Percentiles rank a stretch among this genome's conserved stretches.
phyloP scores from a whole-genome alignment of 106 monocot genomes.

The Apostasia shenzhenica region DNA sequence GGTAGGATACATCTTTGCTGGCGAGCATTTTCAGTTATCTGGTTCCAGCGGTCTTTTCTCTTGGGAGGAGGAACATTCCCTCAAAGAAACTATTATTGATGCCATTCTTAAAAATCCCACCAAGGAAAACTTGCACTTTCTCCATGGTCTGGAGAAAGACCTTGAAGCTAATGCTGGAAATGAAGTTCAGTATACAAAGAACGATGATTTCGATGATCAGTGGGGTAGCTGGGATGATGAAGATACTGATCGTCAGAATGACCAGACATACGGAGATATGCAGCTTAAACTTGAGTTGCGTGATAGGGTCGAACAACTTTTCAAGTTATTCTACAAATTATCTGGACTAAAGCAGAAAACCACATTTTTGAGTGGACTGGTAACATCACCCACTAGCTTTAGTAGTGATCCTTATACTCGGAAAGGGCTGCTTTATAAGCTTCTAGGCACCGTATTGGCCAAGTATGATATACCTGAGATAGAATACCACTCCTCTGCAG shows the following conservation, averaged over 20 bases:
- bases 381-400: constrained; percentile 30
- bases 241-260: constrained; percentile 41
- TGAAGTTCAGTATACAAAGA: constrained; percentile 11
- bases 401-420: constrained; percentile 35
- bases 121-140: constrained; percentile 45
- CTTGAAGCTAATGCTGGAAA: constrained; percentile 48
- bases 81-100: constrained; percentile 86
- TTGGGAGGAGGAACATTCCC: constrained; percentile 91
- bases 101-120: constrained; percentile 58
- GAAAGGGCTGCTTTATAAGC: constrained; percentile 74
- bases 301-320: constrained; percentile 86
- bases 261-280: constrained; percentile 61
- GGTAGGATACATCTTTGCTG: constrained; percentile 88
- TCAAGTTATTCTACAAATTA: constrained; percentile 75
- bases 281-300: constrained; percentile 89
- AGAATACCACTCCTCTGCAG: constrained; percentile 87
- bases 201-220: constrained; percentile 77
- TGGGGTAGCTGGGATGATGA: constrained; percentile 96
- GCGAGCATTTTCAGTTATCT: constrained; percentile 78
- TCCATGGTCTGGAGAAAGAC: constrained; percentile 72
- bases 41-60: constrained; percentile 71
- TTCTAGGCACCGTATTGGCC: constrained; percentile 50
- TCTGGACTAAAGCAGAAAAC: constrained; percentile 66
- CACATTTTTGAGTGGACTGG: constrained; percentile 27
- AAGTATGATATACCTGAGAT: constrained; percentile 75